Evolutionary conservation across 192 early-diverging fungal genomes (phyloP), one percentile per base, ranked within the genome.

Genomic region (Backusella luteola): DNA sequence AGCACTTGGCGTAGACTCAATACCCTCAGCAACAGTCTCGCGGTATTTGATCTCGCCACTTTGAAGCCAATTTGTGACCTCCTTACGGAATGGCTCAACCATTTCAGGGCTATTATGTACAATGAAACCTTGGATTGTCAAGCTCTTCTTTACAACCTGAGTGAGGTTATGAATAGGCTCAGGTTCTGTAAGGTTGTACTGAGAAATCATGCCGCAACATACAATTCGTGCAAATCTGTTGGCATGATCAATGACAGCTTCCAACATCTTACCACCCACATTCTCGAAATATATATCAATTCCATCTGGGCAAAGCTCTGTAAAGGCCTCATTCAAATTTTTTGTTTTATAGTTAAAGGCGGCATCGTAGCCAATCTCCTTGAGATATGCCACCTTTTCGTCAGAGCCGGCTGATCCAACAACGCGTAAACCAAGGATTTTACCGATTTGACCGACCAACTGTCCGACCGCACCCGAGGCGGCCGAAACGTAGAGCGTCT

Each of bases 311-410:
- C 89, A 90, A 2, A 84, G 78, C 79, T 89, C 78, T 39, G 73
- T 84, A 23, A 97, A 89, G 21, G 86, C 88, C 0, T 76, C 80
- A 1, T 78, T 71, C 23, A 78, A 73, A n/a, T 84, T 86, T 7
- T 83, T 86, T 3, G 89, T 95, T 82, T 96, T 98, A 91, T 98
- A 98, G 87, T 98, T 98, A 87, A 98, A 93, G 14, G 87, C 96
- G 4, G 84, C 93, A 81, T 98, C 95, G 49, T 93, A 93, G 7
- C 92, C 92, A 42, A 87, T 85, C 6, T 86, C 81, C 71, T 87
- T 86, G 21, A 96, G 85, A 76, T 87, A 90, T 19, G 80, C 85
- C 23, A 93, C 91, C 79, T 98, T 98, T 1, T 95, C 93, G 76
- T 96, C 94, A 2, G 89, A 87, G 8, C 95, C 94, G 12, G 94